phyloP scores from a whole-genome alignment of 371 early-diverging fungal species.

The Mortierella sp. region DNA sequence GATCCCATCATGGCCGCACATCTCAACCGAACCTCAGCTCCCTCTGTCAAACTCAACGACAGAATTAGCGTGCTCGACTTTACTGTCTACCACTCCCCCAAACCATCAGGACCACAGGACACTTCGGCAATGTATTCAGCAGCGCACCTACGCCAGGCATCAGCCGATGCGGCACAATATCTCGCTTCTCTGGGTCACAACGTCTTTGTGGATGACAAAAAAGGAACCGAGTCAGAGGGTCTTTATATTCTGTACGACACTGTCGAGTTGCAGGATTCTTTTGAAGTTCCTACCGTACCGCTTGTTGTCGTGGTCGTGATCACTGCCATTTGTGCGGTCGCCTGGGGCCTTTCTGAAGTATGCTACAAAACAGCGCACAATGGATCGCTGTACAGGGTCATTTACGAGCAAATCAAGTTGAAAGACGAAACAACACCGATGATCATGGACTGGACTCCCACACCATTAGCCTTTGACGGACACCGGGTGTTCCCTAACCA shows the following conservation, averaged over 20 bases:
- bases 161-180: constrained; percentile 6
- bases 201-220: background rate
- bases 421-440: background rate
- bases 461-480: background rate
- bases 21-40: constrained; percentile 1
- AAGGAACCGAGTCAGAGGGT: background rate
- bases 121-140: constrained; percentile 1
- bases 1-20: background rate
- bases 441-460: background rate
- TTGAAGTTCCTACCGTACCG: background rate
- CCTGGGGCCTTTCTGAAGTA: background rate
- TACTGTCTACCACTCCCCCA: constrained; percentile 8
- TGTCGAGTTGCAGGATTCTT: constrained; percentile 17
- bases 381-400: constrained; percentile 17
- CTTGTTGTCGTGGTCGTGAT: background rate
- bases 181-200: constrained; percentile 25
- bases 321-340: background rate
- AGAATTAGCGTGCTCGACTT: background rate
- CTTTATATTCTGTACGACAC: constrained; percentile 18
- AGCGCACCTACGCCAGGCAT: constrained; percentile 13
- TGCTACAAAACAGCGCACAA: background rate
- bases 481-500: background rate
- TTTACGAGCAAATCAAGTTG: background rate
- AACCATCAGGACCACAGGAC: background rate
- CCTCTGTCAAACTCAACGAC: background rate